Evolutionary conservation across 345 rosid genomes (phyloP), one percentile per base, ranked within the genome.

Genomic region (Citrus medica): DNA sequence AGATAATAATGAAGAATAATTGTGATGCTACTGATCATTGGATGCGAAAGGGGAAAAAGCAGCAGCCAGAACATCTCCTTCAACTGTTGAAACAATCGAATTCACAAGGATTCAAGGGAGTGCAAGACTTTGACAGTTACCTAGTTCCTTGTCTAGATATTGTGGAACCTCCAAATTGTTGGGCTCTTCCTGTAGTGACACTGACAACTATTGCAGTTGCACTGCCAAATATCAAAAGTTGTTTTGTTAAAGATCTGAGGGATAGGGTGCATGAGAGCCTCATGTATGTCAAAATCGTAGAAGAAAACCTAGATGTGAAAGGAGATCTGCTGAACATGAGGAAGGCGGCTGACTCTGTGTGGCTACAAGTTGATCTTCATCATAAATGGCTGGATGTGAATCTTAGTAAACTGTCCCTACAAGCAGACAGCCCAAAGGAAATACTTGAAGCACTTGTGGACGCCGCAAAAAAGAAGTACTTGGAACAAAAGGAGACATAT

Each of bases 141-240:
- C 67, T 81, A 10, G 85, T 95, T 75, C 86, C 81, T 62, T 79
- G 87, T 65, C 80, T 95, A 38, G 89, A 84, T 28, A 30, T 72
- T 60, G 90, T 80, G 33, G 92, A 90, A 71, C 98, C 98, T 69
- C 92, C 91, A 1, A 87, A 89, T 63, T 87, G 92, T 72, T 95
- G 97, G 99, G 84, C 93, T n/a, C 98, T 95, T 69, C 89, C 97
- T 4, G 55, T 95, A 9, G 96, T 83, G 59, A 93, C 97, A 69
- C 81, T 95, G n/a, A 81, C 93, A 67, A 87, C 90, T 83, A 87
- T 95, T 51, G 98, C 90, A 24, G 76, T 88, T 19, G 83, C 97
- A 62, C 88, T 91, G 76, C 93, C 97, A 16, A 51, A 85, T 53
- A 81, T 90, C 30, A 77, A 87, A 40, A 62, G 81, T 3, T 3